phyloP scores from a whole-genome alignment of 1,284 basidiomycete genomes.

The Dichomitus squalens region DNA sequence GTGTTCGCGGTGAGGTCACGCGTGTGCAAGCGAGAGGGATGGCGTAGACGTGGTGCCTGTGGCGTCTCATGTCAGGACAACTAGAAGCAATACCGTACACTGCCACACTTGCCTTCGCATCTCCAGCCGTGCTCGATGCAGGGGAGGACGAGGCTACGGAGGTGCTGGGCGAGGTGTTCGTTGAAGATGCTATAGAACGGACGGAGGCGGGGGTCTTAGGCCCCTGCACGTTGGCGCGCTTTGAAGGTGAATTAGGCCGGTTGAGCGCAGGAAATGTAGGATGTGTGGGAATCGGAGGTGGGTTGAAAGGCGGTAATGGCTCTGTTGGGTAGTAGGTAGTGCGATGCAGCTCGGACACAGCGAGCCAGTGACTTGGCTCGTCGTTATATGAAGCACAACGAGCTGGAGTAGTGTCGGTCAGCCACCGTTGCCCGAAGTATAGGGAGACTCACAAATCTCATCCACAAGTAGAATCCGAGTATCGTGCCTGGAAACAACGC shows the following conservation, averaged over 20 bases:
- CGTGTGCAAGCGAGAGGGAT: slow-evolving; percentile 66
- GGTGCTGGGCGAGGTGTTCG: slow-evolving; percentile 16
- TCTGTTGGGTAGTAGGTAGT: slow-evolving; percentile 46
- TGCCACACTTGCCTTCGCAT: background rate
- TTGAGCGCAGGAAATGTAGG: background rate
- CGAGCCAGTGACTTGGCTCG: slow-evolving; percentile 60
- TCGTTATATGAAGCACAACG: slow-evolving; percentile 54
- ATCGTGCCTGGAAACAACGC: slow-evolving; percentile 43
- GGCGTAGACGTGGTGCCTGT: slow-evolving; percentile 50
- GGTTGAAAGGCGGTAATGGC: slow-evolving; percentile 51
- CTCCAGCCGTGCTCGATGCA: background rate
- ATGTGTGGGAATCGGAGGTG: slow-evolving; percentile 9
- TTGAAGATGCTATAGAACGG: slow-evolving; percentile 5
- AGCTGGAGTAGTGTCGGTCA: slow-evolving; percentile 12
- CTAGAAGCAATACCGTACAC: background rate
- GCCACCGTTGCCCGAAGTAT: background rate
- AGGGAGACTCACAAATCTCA: slow-evolving; percentile 29
- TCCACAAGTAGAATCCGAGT: slow-evolving; percentile 51
- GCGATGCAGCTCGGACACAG: slow-evolving; percentile 55
- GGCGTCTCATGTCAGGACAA: background rate
- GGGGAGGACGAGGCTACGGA: slow-evolving; percentile 11
- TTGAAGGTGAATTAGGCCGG: slow-evolving; percentile 6
- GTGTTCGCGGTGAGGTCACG: slow-evolving; percentile 66
- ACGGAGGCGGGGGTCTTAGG: slow-evolving; percentile 17
- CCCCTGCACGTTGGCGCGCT: background rate